Conservation (phyloP, 495 filamentous ascomycete genomes). For the Aspergillus haitiensis region DNA sequence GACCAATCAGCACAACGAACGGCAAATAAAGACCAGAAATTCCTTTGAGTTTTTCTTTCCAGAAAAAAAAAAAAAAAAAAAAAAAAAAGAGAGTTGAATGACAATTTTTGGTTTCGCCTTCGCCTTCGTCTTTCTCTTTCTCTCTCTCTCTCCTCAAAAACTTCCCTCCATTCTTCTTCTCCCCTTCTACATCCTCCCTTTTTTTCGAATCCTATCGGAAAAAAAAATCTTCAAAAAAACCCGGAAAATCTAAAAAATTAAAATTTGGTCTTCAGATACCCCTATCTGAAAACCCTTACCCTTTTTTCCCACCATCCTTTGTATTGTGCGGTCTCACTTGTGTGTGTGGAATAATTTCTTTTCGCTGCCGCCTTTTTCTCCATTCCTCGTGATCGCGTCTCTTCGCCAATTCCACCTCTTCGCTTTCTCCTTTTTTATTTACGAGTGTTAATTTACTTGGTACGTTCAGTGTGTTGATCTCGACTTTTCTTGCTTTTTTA, state of each 20-base stretch:
- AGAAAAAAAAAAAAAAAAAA: slow-evolving; percentile 24
- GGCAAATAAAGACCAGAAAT: slow-evolving; percentile 19
- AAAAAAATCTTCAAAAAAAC: slow-evolving; percentile 36
- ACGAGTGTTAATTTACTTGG: slow-evolving; percentile 16
- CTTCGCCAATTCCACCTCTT: slow-evolving; percentile 10
- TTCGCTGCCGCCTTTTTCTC: slow-evolving; percentile 25
- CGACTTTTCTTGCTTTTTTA: slow-evolving; percentile 6
- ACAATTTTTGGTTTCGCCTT: slow-evolving; percentile 17
- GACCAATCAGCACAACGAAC: slow-evolving; percentile 15
- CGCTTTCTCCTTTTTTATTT: neutral
- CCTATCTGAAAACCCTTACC: slow-evolving; percentile 32
- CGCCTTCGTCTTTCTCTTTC: slow-evolving; percentile 30
- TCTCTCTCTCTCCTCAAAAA: slow-evolving; percentile 29
- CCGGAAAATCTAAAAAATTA: slow-evolving; percentile 44
- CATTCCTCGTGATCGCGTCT: slow-evolving; percentile 26
- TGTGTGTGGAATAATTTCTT: slow-evolving; percentile 38
- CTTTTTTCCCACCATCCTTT: slow-evolving; percentile 22
- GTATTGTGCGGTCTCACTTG: slow-evolving; percentile 41
- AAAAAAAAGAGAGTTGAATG: slow-evolving; percentile 12
- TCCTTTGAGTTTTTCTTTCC: slow-evolving; percentile 38
- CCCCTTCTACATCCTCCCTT: slow-evolving; percentile 39
- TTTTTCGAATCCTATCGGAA: slow-evolving; percentile 48
- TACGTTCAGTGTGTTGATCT: slow-evolving; percentile 15
- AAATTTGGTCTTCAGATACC: slow-evolving; percentile 25
- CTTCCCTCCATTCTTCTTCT: slow-evolving; percentile 38